phyloP scores from a whole-genome alignment of 2,329 filamentous ascomycete genomes.

The Aspergillus novofumigatus region DNA sequence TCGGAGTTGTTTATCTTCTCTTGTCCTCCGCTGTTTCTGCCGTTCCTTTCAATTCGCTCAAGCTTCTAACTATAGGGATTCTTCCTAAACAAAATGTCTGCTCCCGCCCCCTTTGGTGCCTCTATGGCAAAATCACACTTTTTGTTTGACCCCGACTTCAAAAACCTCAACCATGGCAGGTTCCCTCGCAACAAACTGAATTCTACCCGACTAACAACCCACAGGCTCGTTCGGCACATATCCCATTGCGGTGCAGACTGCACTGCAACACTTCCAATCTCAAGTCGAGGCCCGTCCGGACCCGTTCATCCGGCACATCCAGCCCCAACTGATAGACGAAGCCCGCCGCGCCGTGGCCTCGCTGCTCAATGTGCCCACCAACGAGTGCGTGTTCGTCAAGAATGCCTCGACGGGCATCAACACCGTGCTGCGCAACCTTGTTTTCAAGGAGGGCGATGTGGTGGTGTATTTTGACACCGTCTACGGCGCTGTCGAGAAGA shows the following conservation, averaged over 20 bases:
- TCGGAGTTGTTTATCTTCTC: neutral
- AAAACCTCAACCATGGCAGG: slow-evolving; percentile 74
- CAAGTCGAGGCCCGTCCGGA: slow-evolving; percentile 67
- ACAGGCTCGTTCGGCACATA: slow-evolving; percentile 71
- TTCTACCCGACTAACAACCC: neutral
- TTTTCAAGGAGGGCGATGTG: slow-evolving; percentile 66
- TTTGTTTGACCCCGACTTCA: slow-evolving; percentile 62
- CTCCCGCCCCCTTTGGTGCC: slow-evolving; percentile 46
- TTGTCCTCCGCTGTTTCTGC: neutral
- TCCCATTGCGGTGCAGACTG: slow-evolving; percentile 58
- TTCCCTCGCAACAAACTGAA: neutral
- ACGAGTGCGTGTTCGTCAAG: slow-evolving; percentile 69
- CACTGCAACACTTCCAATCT: slow-evolving; percentile 62
- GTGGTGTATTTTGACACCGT: slow-evolving; percentile 73
- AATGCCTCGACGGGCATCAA: slow-evolving; percentile 73
- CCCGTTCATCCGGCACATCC: slow-evolving; percentile 67
- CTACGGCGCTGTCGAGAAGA: slow-evolving; percentile 74
- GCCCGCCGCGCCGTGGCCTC: slow-evolving; percentile 61
- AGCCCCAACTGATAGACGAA: slow-evolving; percentile 59
- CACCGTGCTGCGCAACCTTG: slow-evolving; percentile 71
- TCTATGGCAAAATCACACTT: slow-evolving; percentile 59
- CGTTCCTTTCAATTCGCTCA: neutral
- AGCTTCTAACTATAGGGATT: neutral
- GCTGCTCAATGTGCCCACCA: slow-evolving; percentile 61
- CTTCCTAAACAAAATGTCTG: slow-evolving; percentile 1